phyloP scores from a whole-genome alignment of 306 rosid genomes.

The Chamaecrista fasciculata region DNA sequence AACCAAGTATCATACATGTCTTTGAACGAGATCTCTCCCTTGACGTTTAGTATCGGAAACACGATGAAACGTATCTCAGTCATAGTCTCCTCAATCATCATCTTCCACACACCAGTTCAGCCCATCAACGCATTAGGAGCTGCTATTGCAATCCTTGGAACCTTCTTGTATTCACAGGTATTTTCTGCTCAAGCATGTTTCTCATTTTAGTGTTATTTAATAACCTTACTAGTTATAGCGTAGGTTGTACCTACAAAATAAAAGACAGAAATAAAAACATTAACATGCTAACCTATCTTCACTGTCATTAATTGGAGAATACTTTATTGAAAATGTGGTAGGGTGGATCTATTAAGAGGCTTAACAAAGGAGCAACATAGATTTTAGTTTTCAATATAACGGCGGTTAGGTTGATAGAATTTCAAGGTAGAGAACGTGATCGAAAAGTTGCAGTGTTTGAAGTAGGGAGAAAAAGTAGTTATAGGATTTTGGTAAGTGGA shows the following conservation, averaged over 20 bases:
- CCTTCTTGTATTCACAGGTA: constrained; percentile 95
- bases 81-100: constrained; percentile 88
- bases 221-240: background rate
- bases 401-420: background rate
- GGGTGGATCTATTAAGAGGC: background rate
- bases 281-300: background rate
- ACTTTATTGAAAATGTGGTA: background rate
- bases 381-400: background rate
- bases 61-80: constrained; percentile 96
- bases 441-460: background rate
- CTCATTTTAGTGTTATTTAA: background rate
- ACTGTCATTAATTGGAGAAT: background rate
- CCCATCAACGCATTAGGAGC: constrained; percentile 91
- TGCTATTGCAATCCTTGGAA: constrained; percentile 84
- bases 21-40: constrained; percentile 84
- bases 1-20: constrained; percentile 97
- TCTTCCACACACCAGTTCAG: constrained; percentile 89
- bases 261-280: background rate
- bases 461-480: background rate
- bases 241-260: background rate
- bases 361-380: background rate
- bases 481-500: too few species aligned
- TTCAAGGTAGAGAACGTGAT: background rate
- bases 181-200: constrained; percentile 1
- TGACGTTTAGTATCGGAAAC: constrained; percentile 90